Evolutionary conservation across 2,329 filamentous ascomycete species (phyloP), one percentile per base, ranked within the genome.

Genomic region (Fusarium musae): DNA sequence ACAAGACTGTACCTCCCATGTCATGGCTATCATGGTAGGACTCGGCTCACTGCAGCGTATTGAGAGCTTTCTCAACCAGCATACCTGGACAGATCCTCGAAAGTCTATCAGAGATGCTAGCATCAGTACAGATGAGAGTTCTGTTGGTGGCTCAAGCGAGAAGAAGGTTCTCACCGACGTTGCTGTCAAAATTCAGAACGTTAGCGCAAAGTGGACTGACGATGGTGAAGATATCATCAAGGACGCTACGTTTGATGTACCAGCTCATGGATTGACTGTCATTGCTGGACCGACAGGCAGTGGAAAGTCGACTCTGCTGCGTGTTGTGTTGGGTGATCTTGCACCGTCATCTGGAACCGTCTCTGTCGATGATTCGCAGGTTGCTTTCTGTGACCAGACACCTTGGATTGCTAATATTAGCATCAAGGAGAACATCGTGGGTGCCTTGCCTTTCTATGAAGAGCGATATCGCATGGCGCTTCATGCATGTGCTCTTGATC

Each of bases 361-460:
- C 2, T 52, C 34, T 26, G 21, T 54, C 2, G 36, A 37, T 8
- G 47, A 32, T 9, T 32, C 34, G 1, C 58, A 53, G 23, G 36
- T 53, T 10, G 46, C 46, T 0, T 60, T 53, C 3, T 60, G 58
- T 1, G 47, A 53, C 9, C 58, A 60, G 10, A 53, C 46, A 2
- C 58, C 46, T 2, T 60, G 58, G 58, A 52, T 60, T 7, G 47
- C 58, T 2, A 52, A 60, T 3, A 40, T 32, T 17, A 53, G 46
- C 36, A 60, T 60, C 17, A 60, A 39, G 15, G 28, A 52, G 15
- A 60, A 60, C 0, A 42, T 60, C 1, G 36, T 60, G 5, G 58
- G 58, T 3, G 36, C 58, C 6, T 8, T 39, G 12, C 46, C 46
- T 2, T 60, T 60, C 3, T 39, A 60, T 1, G 36, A 40, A 2